Percentiles rank a stretch among this genome's conserved stretches.
phyloP scores from a whole-genome alignment of 75 land plant genomes.

The Gnetum montanum region DNA sequence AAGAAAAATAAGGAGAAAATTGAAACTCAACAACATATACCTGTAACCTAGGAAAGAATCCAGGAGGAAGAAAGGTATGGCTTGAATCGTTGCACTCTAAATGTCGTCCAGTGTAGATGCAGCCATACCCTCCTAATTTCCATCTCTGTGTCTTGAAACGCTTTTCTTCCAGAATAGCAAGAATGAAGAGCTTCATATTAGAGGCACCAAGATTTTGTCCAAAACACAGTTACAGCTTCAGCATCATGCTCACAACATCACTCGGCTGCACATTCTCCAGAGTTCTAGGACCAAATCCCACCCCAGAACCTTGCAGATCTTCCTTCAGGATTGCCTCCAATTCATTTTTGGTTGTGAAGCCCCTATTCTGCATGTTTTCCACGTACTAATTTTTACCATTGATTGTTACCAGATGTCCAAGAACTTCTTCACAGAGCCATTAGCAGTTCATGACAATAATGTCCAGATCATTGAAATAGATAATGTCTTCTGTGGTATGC shows the following conservation, averaged over 20 bases:
- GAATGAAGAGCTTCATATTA: conserved; percentile 39
- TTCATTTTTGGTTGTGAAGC: conserved; percentile 46
- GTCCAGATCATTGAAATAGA: conserved; percentile 61
- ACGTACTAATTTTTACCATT: conserved; percentile 10
- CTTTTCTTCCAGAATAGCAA: conserved; percentile 47
- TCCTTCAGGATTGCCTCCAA: conserved; percentile 37
- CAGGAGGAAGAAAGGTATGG: conserved; percentile 51
- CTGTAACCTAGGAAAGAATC: too few relatives aligned
- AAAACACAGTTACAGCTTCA: conserved; percentile 60
- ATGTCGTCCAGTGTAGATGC: conserved; percentile 44
- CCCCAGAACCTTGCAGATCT: conserved; percentile 30
- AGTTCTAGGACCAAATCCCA: conserved; percentile 29
- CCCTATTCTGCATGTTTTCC: conserved; percentile 16
- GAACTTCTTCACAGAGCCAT: conserved; percentile 69
- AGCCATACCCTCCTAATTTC: conserved; percentile 23
- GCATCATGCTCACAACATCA: conserved; percentile 65
- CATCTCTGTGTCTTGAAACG: conserved; percentile 28
- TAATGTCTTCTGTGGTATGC: conserved; percentile 55
- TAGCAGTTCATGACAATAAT: conserved; percentile 60
- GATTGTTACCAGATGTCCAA: conserved; percentile 35
- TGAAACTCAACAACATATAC: too few relatives aligned
- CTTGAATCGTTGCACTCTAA: conserved; percentile 58
- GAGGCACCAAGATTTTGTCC: conserved; percentile 45
- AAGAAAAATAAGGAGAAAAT: too few relatives aligned
- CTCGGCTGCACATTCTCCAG: conserved; percentile 39